Evolutionary conservation across 768 basidiomycete species (phyloP).

Genomic region (Suillus discolor): DNA sequence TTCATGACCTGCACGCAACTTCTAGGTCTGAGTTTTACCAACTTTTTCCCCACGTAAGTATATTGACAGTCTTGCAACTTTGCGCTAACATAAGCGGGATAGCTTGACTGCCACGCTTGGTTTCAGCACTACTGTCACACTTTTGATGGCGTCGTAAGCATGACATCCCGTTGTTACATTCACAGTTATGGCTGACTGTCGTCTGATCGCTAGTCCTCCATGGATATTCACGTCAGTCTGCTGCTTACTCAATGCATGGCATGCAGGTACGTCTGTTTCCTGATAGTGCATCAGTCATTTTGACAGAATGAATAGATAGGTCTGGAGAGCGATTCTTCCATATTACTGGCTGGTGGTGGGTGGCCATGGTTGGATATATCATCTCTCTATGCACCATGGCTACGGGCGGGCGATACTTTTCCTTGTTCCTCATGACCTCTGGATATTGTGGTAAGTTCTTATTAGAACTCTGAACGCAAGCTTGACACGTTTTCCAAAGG

Average conservation of each 20-base stretch:
- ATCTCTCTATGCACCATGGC: slow-evolving; percentile 56
- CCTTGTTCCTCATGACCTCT: slow-evolving; percentile 63
- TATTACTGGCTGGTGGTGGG: slow-evolving; percentile 58
- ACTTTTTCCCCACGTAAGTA: slow-evolving; percentile 58
- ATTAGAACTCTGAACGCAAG: neutral
- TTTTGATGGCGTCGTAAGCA: slow-evolving; percentile 64
- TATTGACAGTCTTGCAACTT: neutral
- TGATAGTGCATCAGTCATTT: neutral
- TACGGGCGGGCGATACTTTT: slow-evolving; percentile 55
- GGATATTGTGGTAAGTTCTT: slow-evolving; percentile 44
- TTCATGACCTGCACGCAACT: slow-evolving; percentile 52
- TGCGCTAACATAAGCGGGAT: neutral
- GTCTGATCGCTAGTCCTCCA: slow-evolving; percentile 47
- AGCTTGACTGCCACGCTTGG: slow-evolving; percentile 64
- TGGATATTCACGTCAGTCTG: slow-evolving; percentile 59
- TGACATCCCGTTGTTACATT: neutral
- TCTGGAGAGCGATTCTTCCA: slow-evolving; percentile 72
- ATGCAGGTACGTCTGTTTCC: slow-evolving; percentile 42
- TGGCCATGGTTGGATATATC: slow-evolving; percentile 60
- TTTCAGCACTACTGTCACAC: slow-evolving; percentile 56
- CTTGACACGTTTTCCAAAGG: slow-evolving; percentile 28
- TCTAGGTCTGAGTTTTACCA: slow-evolving; percentile 58
- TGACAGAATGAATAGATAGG: slow-evolving; percentile 38
- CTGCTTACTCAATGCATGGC: slow-evolving; percentile 55
- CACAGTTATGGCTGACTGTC: neutral